Base-by-base conservation (phyloP, 768 basidiomycete genomes). In the Tricholoma terreum region DNA sequence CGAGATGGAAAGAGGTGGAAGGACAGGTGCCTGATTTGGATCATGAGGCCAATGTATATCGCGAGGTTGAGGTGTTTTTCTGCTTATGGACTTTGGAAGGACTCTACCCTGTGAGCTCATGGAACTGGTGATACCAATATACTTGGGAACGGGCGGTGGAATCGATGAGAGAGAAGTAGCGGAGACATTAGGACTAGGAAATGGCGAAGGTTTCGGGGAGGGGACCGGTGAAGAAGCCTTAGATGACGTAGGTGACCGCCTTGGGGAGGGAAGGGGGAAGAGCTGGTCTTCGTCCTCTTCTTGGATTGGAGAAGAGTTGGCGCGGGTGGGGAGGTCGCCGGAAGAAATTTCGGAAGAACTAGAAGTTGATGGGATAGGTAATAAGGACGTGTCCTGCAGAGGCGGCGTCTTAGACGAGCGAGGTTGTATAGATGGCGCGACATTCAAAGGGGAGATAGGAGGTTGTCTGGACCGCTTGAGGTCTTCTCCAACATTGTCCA, bases 261-360 rank as follows among this genome's bases (percentile, higher is more conserved):
- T 73, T 6, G 84, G 84, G 2, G 83, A 82, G 8, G 85, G 85
- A 19, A 86, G 73, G 0, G 82, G 82, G 65, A 84, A 85, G 1
- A 86, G 65, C 54, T 81, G 78, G 11, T 77, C 75, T 58, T 84
- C 83, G 52, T 83, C 78, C 31, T 84, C 84, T 63, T 84, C 83
- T 49, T 78, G 76, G 42, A 79, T 79, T 1, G 77, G 74, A 4
- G 75, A 76, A 7, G 74, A 63, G 45, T 68, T 67, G 6, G 48
- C 42, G 21, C 52, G 66, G 54, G 63, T 58, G 38, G 58, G 59
- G 54, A 58, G 36, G 21, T 65, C 63, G 10, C 43, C 22, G 19
- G 45, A 24, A 8, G 50, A 52, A 42, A 58, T 30, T 24, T 62
- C 61, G 1, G 60, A 61, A 10, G 60, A 53, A 24, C 51, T 21